These are phyloP conservation scores for Sordaria brevicollis DNA, from an alignment of 495 filamentous ascomycete genomes.

Conservation along the genomic window DNA sequence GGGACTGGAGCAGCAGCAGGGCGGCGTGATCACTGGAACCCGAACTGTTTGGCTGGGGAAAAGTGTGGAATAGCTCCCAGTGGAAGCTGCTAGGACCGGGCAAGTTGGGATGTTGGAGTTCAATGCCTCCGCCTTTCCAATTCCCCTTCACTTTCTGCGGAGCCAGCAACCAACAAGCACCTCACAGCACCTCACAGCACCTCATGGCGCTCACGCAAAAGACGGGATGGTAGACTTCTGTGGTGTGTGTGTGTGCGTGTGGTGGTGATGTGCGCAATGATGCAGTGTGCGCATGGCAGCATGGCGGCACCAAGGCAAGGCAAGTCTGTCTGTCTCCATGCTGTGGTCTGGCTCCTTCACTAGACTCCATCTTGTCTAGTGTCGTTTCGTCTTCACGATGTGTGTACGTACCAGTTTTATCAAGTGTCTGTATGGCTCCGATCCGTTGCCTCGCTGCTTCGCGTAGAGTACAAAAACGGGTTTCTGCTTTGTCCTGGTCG, in stretches of 20 bases:
- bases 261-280: background rate
- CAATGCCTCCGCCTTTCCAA: no score
- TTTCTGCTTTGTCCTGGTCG: background rate
- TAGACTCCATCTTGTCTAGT: background rate
- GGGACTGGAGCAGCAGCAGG: background rate
- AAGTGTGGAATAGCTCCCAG: background rate
- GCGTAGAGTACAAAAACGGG: constrained; percentile 2
- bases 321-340: background rate
- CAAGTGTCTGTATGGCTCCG: background rate
- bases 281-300: background rate
- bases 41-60: no score
- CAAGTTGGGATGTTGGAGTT: background rate
- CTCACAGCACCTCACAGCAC: background rate
- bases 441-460: no score
- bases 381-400: background rate
- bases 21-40: background rate
- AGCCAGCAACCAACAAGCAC: background rate
- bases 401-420: background rate
- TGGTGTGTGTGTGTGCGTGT: background rate
- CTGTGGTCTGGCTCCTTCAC: background rate
- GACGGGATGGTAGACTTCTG: background rate
- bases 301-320: background rate
- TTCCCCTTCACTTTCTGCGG: background rate
- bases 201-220: background rate
- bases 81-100: background rate